These are phyloP conservation scores for Colletotrichum australisinense DNA, from an alignment of 2,329 filamentous ascomycete genomes.

Conservation along the genomic window DNA sequence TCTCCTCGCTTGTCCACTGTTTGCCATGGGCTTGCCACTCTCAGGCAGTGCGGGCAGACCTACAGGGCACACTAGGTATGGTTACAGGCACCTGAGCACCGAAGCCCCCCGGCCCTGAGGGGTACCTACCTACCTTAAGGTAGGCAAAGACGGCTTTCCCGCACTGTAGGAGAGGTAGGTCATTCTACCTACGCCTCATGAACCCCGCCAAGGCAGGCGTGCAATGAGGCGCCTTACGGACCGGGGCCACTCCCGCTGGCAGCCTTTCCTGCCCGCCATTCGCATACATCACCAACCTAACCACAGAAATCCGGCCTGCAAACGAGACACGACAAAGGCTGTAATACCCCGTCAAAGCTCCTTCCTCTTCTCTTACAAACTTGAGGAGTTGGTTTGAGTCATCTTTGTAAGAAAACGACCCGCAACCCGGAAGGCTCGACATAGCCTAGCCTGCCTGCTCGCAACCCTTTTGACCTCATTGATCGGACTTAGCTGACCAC, in stretches of 20 bases:
- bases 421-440: not conserved
- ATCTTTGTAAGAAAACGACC: not conserved
- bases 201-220: conserved; percentile 8
- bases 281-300: conserved; percentile 2
- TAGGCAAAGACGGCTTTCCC: not conserved
- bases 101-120: too few species aligned
- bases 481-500: conserved; percentile 7
- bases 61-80: not conserved
- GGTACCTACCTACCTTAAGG: too few species aligned
- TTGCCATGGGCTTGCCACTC: not conserved
- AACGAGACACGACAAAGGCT: not conserved
- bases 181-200: not conserved
- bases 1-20: not conserved
- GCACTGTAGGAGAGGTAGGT: not conserved
- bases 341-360: not conserved
- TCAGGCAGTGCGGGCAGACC: not conserved
- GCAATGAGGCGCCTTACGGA: not conserved
- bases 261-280: not conserved
- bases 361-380: not conserved
- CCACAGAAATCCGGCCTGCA: not conserved
- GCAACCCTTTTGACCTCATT: conserved; percentile 14
- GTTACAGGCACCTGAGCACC: not conserved
- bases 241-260: not conserved
- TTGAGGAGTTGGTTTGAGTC: not conserved
- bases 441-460: not conserved